Conservation (phyloP, 2,329 filamentous ascomycete genomes). For the Celoporthe dispersa region DNA sequence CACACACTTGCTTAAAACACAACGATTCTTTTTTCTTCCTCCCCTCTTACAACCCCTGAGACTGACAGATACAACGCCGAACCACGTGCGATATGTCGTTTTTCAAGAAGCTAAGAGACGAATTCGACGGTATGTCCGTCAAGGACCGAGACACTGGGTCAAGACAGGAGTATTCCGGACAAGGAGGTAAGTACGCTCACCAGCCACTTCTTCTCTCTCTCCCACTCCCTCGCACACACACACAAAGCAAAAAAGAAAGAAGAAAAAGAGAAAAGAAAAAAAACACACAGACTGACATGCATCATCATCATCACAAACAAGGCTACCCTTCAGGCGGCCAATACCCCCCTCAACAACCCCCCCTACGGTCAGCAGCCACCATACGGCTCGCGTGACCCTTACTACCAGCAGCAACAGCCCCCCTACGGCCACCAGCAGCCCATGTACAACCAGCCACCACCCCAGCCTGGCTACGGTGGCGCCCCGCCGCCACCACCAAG, state of each 20-base stretch:
- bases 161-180: conserved; percentile 27
- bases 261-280: background rate
- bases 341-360: conserved; percentile 22
- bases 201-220: background rate
- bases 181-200: conserved; percentile 20
- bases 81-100: conserved; percentile 39
- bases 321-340: conserved; percentile 26
- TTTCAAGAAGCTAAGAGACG: conserved; percentile 42
- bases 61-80: background rate
- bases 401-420: conserved; percentile 23
- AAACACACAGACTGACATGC: conserved; percentile 12
- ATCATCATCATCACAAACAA: background rate
- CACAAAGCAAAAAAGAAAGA: background rate
- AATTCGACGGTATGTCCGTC: conserved; percentile 46
- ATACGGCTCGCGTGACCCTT: conserved; percentile 10
- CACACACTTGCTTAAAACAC: too few relatives aligned
- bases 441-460: conserved; percentile 13
- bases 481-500: conserved; percentile 26
- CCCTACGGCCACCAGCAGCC: conserved; percentile 30
- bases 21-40: background rate
- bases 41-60: background rate
- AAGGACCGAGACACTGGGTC: conserved; percentile 38
- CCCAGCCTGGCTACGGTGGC: conserved; percentile 1
- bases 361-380: conserved; percentile 28
- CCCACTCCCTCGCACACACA: too few relatives aligned